A percentile compares a stretch with the other conserved stretches of the same genome.
Conservation (phyloP, 148 eudicot species). For the Fagopyrum esculentum region DNA sequence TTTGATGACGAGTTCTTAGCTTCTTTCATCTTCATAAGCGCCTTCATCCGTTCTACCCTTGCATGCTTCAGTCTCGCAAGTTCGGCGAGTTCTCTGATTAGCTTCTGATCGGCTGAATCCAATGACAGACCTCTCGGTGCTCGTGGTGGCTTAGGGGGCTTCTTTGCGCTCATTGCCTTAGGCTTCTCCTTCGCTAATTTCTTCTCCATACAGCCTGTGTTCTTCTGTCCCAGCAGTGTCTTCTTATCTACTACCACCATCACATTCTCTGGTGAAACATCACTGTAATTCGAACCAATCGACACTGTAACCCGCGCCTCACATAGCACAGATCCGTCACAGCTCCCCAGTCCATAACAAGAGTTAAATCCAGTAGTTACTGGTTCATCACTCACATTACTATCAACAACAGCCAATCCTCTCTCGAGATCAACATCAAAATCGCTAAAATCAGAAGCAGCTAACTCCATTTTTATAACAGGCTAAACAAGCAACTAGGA, state of each 20-base stretch:
- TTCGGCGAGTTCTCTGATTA: slow-evolving; percentile 72
- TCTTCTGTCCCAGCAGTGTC: slow-evolving; percentile 18
- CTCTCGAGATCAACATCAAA: slow-evolving; percentile 50
- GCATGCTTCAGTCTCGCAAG: slow-evolving; percentile 69
- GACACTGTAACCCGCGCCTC: slow-evolving; percentile 23
- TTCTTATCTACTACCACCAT: slow-evolving; percentile 28
- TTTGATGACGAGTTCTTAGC: slow-evolving; percentile 43
- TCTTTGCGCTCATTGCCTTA: slow-evolving; percentile 56
- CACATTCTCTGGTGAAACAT: slow-evolving; percentile 22
- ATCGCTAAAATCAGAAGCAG: slow-evolving; percentile 23
- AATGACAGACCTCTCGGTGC: slow-evolving; percentile 70
- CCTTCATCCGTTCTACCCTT: slow-evolving; percentile 71
- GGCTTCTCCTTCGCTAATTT: slow-evolving; percentile 44
- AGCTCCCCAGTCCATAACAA: slow-evolving; percentile 17
- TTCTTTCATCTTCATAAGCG: slow-evolving; percentile 70
- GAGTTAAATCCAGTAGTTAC: not conserved
- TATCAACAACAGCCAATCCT: slow-evolving; percentile 26
- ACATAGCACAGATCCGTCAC: slow-evolving; percentile 18
- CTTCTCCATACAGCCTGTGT: slow-evolving; percentile 22
- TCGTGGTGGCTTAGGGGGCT: slow-evolving; percentile 73
- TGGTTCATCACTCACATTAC: slow-evolving; percentile 9
- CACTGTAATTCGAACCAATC: slow-evolving; percentile 12
- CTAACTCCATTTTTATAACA: slow-evolving; percentile 28
- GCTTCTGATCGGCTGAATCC: slow-evolving; percentile 80
- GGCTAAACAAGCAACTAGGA: not conserved